Conservation (phyloP, 441 rosid genomes). For the Adansonia grandidieri region DNA sequence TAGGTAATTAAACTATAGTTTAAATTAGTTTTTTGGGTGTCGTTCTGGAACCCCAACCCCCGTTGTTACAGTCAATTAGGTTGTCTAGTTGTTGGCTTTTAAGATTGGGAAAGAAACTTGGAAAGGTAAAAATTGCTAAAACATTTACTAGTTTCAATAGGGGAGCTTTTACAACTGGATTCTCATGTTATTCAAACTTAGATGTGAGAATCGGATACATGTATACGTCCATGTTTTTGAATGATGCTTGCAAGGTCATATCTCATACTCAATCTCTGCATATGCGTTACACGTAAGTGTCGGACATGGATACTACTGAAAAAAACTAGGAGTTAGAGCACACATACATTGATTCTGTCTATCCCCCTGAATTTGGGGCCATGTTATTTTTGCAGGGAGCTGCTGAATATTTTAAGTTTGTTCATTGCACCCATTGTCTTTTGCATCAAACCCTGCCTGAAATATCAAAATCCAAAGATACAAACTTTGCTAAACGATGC, state of each 20-base stretch:
- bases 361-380: constrained; percentile 20
- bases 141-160: constrained; percentile 3
- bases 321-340: too few species aligned
- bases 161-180: neutral
- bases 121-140: neutral
- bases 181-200: too few species aligned
- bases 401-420: neutral
- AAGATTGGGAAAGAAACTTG: neutral
- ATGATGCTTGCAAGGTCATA: too few species aligned
- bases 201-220: too few species aligned
- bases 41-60: neutral
- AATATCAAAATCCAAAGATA: neutral
- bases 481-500: neutral
- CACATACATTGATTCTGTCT: neutral
- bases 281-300: too few species aligned
- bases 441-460: neutral
- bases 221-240: too few species aligned
- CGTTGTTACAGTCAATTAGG: neutral
- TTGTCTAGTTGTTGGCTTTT: neutral
- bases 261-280: too few species aligned
- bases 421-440: constrained; percentile 1
- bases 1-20: neutral
- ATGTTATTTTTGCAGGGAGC: constrained; percentile 31
- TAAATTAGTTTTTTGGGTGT: neutral
- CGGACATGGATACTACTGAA: too few species aligned